phyloP scores from a whole-genome alignment of 768 basidiomycete genomes.

The Tricholoma furcatifolium region DNA sequence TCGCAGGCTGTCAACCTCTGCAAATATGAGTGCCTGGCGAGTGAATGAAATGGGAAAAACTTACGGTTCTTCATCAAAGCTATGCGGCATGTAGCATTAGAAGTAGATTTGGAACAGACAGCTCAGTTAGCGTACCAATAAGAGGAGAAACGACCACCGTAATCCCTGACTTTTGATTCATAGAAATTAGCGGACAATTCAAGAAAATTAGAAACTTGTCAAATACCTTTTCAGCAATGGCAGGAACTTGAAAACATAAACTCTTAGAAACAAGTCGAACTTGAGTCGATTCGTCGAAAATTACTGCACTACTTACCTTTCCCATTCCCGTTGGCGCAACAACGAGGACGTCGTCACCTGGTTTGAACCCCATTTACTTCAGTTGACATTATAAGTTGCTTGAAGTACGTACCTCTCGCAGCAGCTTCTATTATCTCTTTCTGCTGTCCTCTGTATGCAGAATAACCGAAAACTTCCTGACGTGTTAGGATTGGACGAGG shows the following conservation, averaged over 20 bases:
- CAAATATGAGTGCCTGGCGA: background rate
- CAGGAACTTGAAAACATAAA: conserved; percentile 84
- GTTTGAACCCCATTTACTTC: background rate
- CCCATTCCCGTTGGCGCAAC: conserved; percentile 90
- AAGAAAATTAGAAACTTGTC: background rate
- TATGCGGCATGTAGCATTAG: conserved; percentile 23
- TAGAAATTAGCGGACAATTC: background rate
- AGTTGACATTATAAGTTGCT: background rate
- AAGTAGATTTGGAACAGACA: background rate
- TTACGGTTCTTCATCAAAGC: conserved; percentile 84
- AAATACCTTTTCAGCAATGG: conserved; percentile 57
- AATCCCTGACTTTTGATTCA: conserved; percentile 51
- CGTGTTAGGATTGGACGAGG: background rate
- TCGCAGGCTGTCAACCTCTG: conserved; percentile 66
- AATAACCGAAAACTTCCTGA: conserved; percentile 67
- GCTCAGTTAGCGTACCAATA: conserved; percentile 46
- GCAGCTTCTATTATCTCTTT: conserved; percentile 74
- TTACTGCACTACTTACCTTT: conserved; percentile 50
- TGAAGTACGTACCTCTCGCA: conserved; percentile 43
- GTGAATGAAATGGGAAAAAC: conserved; percentile 15
- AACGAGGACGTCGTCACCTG: conserved; percentile 74
- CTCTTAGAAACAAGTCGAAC: conserved; percentile 43
- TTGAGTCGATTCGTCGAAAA: background rate
- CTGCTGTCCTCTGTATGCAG: conserved; percentile 74
- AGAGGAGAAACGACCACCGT: conserved; percentile 79